phyloP scores from a whole-genome alignment of 2,329 filamentous ascomycete species.

The Phialocephala sp. region DNA sequence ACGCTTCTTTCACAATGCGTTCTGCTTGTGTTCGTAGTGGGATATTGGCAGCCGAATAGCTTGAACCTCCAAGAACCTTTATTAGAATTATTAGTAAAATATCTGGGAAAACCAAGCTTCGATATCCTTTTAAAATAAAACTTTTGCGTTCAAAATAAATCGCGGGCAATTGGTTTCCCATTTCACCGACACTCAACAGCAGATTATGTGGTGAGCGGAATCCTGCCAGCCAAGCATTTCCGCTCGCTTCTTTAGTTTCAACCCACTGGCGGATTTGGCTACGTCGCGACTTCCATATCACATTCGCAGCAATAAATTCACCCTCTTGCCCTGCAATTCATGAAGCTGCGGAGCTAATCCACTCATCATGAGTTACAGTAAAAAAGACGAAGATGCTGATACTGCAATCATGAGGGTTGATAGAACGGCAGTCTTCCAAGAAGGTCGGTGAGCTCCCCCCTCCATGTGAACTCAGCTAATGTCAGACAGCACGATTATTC shows the following conservation, averaged over 20 bases:
- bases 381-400: slow-evolving; percentile 98
- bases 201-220: background rate
- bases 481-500: slow-evolving; percentile 83
- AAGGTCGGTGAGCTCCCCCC: slow-evolving; percentile 67
- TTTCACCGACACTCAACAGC: slow-evolving; percentile 10
- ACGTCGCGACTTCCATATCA: slow-evolving; percentile 39
- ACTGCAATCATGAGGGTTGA: slow-evolving; percentile 95
- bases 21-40: background rate
- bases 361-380: slow-evolving; percentile 88
- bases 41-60: too few species aligned
- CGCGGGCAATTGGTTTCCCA: background rate
- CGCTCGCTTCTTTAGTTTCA: slow-evolving; percentile 31
- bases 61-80: too few species aligned
- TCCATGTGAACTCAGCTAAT: slow-evolving; percentile 46
- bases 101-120: too few species aligned
- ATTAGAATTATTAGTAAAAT: too few species aligned
- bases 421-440: slow-evolving; percentile 96
- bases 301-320: slow-evolving; percentile 17
- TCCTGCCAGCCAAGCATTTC: slow-evolving; percentile 12
- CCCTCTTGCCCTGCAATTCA: slow-evolving; percentile 41
- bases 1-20: background rate
- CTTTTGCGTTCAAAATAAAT: too few species aligned
- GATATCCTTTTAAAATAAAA: too few species aligned
- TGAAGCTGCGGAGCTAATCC: slow-evolving; percentile 45
- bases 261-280: slow-evolving; percentile 40